Base-by-base conservation (phyloP, 2,329 filamentous ascomycete species). In the Magnaporthiopsis poae region DNA sequence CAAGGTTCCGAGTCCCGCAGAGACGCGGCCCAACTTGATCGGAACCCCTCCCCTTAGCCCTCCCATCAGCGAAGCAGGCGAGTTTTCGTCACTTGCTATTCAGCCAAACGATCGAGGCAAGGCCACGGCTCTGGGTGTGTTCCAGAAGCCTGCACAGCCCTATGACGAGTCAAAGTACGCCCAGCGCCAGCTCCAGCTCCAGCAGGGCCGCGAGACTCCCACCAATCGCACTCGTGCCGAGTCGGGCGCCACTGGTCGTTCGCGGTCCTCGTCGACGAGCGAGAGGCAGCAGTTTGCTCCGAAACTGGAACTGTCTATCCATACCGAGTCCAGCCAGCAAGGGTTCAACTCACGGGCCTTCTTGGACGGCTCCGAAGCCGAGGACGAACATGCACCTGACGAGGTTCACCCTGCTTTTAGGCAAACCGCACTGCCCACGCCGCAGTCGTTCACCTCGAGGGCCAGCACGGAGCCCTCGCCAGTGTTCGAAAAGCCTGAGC, bases 161-260 rank as follows among this genome's bases (percentile, higher is more conserved):
- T 96, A 95, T 71, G 91, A 96, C 72, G 93, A 97, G 73, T 86
- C 89, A 27, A 90, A 91, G 72, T 97, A 91, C 72, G 85, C 90
- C 5, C 89, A 96, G 73, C 86, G 92, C 61, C 90, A 96, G 73
- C 80, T 90, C 63, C 90, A 92, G 74, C 85, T 96, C 75, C 90
- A 94, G 69, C 86, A 90, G 72, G 90, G 88, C 35, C 85, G 89
- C 33, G 88, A 89, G 66, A 86, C 86, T 0, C 85, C 88, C 0
- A 80, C 79, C 0, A 77, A 76, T 46, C 77, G 78, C 9, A 74
- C 73, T 69, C 80, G 81, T 13, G 72, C 81, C 3, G 83, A 83
- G 31, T 82, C 81, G 0, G 80, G 77, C 67, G 73, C 75, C 7
- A 77, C 76, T 18, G 73, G 71, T 15, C 74, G 79, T n/a, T 83